Percentiles rank a stretch among this genome's conserved stretches.
Evolutionary conservation across 352 stramenopile genomes (phyloP).

Genomic region (Saprolegnia parasitica): DNA sequence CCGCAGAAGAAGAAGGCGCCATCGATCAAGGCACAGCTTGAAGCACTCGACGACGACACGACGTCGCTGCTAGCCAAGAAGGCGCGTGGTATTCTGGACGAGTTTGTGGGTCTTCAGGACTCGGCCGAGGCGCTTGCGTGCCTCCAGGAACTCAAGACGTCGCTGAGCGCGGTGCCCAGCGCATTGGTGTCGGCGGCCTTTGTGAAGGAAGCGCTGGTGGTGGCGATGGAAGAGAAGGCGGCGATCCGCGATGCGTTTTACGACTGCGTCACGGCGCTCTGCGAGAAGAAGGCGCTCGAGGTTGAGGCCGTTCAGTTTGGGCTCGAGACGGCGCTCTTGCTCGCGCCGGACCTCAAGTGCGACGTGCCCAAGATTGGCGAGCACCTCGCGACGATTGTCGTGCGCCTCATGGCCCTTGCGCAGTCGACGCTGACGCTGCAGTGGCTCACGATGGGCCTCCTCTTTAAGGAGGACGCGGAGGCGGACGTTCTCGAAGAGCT

Average conservation of each 20-base stretch:
- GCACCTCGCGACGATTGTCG: conserved; percentile 61
- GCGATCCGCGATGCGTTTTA: conserved; percentile 53
- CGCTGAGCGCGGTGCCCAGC: conserved; percentile 36
- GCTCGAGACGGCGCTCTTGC: conserved; percentile 54
- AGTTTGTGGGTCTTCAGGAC: conserved; percentile 73
- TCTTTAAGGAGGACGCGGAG: conserved; percentile 45
- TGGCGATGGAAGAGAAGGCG: conserved; percentile 62
- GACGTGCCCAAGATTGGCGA: conserved; percentile 80
- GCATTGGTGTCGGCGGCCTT: conserved; percentile 33
- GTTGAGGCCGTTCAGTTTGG: conserved; percentile 53
- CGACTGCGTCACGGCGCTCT: conserved; percentile 61
- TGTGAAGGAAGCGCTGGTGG: conserved; percentile 51
- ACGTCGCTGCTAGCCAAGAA: conserved; percentile 70
- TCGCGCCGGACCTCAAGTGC: conserved; percentile 63
- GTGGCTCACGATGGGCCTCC: conserved; percentile 48
- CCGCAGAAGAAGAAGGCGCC: conserved; percentile 19
- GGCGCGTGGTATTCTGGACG: conserved; percentile 67
- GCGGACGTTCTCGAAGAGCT: conserved; percentile 60
- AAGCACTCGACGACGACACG: conserved; percentile 52
- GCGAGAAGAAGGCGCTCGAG: conserved; percentile 51
- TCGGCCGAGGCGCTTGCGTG: conserved; percentile 63
- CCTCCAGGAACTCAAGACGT: conserved; percentile 55
- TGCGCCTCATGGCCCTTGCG: conserved; percentile 53
- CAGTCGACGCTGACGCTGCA: conserved; percentile 58
- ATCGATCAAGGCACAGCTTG: conserved; percentile 14